Evolutionary conservation across 106 monocot species (phyloP), one percentile per base, ranked within the genome.

Genomic region (Iris macrosiphon): DNA sequence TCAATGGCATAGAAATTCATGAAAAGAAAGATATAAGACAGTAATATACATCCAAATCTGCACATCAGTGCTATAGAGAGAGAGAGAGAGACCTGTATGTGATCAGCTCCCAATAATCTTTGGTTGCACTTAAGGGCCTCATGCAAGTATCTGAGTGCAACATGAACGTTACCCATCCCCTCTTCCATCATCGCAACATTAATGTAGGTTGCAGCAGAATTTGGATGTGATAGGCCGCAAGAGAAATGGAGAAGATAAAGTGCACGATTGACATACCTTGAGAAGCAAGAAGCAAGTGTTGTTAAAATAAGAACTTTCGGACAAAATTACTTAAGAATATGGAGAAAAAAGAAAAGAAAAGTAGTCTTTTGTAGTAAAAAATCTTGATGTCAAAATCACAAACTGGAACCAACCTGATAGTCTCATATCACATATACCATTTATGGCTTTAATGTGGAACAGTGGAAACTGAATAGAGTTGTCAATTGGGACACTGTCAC

Each of bases 161-260:
- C 77, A 75, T 93, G 68, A 64, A 87, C 92, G 72, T 93, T 93
- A 54, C 92, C 92, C 80, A 87, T 83, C 17, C 87, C 87, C 57
- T 93, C 92, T 80, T 93, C 92, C 92, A 93, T 93, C 92, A 93
- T 93, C 50, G 92, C 92, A 25, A 93, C 92, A 67, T 93, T 93
- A 57, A 93, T 93, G 60, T 93, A 93, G n/a, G 92, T 93, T 59
- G 92, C 92, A 31, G 92, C 92, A 53, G 92, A 83, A 69, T 93
- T 93, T 45, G 92, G 92, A 61, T 93, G 92, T 30, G 92, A 87
- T 6, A 87, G 26, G 14, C 92, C 92, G 66, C 92, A 93, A 11
- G 82, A 83, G 59, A 93, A 80, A n/a, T 93, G 92, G 15, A 93
- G 83, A 71, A 93, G 87, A 66, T 83, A 83, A 13, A 93, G 69